Percentiles rank a stretch among this genome's conserved stretches.
Conservation (phyloP, 768 basidiomycete genomes). For the Lactarius trivialis region DNA sequence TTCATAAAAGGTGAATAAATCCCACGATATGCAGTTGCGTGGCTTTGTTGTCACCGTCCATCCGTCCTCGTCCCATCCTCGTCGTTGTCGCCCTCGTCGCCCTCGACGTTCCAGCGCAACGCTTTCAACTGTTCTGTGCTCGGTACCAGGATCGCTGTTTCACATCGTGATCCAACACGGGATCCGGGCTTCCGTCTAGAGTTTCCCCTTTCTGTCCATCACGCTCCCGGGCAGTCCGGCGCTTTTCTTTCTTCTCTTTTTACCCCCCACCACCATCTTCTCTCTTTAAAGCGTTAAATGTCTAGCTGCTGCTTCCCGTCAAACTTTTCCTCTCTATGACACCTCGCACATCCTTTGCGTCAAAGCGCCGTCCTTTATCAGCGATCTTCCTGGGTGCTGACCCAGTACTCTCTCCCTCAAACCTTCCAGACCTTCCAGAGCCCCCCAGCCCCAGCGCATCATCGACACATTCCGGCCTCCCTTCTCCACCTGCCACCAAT, state of each 20-base stretch:
- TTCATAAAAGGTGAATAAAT: neutral
- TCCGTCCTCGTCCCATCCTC: neutral
- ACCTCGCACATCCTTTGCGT: slow-evolving; percentile 39
- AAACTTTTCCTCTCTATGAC: slow-evolving; percentile 36
- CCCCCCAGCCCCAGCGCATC: slow-evolving; percentile 57
- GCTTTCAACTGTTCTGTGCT: neutral
- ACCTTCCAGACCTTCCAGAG: slow-evolving; percentile 46
- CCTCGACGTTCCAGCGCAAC: neutral
- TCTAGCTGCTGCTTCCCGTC: slow-evolving; percentile 10
- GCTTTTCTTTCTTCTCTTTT: neutral
- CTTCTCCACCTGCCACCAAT: slow-evolving; percentile 81
- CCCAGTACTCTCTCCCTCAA: slow-evolving; percentile 31
- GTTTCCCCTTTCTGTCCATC: slow-evolving; percentile 3
- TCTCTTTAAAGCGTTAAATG: slow-evolving; percentile 17
- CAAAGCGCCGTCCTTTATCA: slow-evolving; percentile 50
- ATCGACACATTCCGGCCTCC: slow-evolving; percentile 57
- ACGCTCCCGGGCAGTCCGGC: neutral
- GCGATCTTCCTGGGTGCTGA: slow-evolving; percentile 49
- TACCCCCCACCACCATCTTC: neutral
- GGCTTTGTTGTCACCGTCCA: neutral
- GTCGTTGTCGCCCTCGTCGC: neutral
- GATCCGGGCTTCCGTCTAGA: slow-evolving; percentile 9
- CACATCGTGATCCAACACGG: slow-evolving; percentile 9
- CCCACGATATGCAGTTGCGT: neutral
- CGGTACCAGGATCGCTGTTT: slow-evolving; percentile 7